phyloP scores from a whole-genome alignment of 139 green algal species.

The Desmodesmus armatus region DNA sequence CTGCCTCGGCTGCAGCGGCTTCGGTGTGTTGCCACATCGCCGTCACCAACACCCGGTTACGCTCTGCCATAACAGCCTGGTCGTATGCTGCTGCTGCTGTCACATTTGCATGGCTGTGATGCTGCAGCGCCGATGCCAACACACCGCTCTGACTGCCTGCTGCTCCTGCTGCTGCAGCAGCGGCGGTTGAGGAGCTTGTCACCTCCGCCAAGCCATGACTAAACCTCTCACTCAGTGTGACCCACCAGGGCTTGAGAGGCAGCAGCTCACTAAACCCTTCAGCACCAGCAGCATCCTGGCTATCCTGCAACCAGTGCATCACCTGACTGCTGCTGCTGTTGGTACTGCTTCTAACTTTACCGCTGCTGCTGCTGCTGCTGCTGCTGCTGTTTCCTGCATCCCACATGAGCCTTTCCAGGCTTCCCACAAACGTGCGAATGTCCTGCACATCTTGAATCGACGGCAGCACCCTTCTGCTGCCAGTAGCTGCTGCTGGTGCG shows the following conservation, averaged over 20 bases:
- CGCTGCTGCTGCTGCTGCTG: not conserved
- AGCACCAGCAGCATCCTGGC: too few species aligned
- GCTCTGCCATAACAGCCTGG: constrained; percentile 11
- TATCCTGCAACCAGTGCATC: too few species aligned
- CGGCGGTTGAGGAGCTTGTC: not conserved
- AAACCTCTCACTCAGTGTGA: not conserved
- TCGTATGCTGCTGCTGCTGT: constrained; percentile 10
- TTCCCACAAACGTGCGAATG: not conserved
- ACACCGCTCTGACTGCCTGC: not conserved
- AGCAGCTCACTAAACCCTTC: not conserved
- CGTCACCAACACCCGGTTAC: not conserved
- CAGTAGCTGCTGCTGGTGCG: constrained; percentile 8
- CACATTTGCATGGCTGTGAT: not conserved
- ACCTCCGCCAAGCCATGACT: not conserved
- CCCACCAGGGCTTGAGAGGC: not conserved
- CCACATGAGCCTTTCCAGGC: not conserved
- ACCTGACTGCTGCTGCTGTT: constrained; percentile 7
- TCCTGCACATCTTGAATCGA: not conserved
- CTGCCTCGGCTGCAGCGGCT: not conserved
- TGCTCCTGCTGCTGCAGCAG: not conserved
- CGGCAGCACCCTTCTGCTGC: not conserved
- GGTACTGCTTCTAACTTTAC: not conserved
- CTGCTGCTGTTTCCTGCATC: not conserved
- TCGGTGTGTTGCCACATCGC: not conserved
- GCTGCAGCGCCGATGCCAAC: not conserved